These are phyloP conservation scores for Trichoderma semiorbis DNA, from an alignment of 2,329 filamentous ascomycete genomes.

Conservation along the genomic window DNA sequence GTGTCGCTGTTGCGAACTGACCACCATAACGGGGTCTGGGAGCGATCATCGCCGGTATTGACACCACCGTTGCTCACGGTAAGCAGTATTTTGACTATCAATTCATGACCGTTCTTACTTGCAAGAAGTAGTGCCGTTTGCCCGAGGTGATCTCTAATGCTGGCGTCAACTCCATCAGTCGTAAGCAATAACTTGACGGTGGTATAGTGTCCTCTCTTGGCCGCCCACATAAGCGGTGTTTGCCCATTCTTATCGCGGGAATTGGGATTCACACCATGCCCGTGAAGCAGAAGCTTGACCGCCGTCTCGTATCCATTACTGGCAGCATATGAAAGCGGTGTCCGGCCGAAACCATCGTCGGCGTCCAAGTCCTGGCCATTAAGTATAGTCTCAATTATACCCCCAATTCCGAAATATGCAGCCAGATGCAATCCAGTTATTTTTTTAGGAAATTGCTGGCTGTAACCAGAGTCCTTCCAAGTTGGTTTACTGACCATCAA, in stretches of 20 bases:
- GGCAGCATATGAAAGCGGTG: not conserved
- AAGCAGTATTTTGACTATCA: not conserved
- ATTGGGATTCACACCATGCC: not conserved
- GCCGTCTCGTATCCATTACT: not conserved
- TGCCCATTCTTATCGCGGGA: not conserved
- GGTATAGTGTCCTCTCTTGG: not conserved
- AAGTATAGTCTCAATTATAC: too few species aligned
- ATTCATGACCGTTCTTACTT: not conserved
- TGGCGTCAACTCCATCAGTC: not conserved
- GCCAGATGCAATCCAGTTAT: not conserved
- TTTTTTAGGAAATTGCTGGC: not conserved
- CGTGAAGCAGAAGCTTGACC: not conserved
- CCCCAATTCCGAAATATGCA: not conserved
- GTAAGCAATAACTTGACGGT: not conserved
- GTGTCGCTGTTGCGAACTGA: not conserved
- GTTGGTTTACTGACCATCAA: not conserved
- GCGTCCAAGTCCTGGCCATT: not conserved
- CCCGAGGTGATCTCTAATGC: not conserved
- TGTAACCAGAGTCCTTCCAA: not conserved
- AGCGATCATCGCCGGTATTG: not conserved
- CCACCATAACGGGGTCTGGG: not conserved
- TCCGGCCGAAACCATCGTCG: not conserved
- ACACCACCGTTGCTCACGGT: rapidly evolving
- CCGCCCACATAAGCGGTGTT: not conserved
- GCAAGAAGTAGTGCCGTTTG: not conserved